A percentile compares a stretch with the other conserved stretches of the same genome.
phyloP scores from a whole-genome alignment of 805 yeast species.

The Kodamaea hsintzibuensis region DNA sequence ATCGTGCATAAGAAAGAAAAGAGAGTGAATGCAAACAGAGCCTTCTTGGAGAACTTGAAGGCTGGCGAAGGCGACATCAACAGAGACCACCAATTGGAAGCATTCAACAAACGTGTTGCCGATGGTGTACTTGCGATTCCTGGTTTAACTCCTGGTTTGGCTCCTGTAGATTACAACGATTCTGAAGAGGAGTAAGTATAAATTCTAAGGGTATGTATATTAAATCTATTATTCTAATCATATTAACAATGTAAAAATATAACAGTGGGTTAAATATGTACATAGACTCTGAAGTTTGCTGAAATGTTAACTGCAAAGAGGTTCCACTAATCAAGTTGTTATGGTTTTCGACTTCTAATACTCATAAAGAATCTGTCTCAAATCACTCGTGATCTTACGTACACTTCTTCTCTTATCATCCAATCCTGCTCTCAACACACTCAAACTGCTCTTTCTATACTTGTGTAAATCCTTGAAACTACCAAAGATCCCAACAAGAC shows the following conservation, averaged over 20 bases:
- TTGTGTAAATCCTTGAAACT: conserved; percentile 43
- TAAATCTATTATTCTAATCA: background rate
- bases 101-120: conserved; percentile 40
- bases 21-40: conserved; percentile 27
- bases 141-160: conserved; percentile 83
- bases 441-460: conserved; percentile 51
- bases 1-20: conserved; percentile 19
- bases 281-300: no score
- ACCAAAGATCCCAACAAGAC: conserved; percentile 45
- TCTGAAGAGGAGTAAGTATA: conserved; percentile 16
- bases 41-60: conserved; percentile 22
- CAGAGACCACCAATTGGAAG: conserved; percentile 19
- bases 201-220: background rate
- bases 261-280: no score
- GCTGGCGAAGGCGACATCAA: conserved; percentile 9
- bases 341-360: background rate
- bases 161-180: conserved; percentile 62
- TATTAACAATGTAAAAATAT: background rate
- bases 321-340: no score
- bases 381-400: conserved; percentile 73
- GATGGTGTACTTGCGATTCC: conserved; percentile 49
- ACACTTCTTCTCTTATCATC: conserved; percentile 77
- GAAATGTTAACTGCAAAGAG: no score
- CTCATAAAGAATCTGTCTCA: conserved; percentile 77
- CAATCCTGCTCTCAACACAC: conserved; percentile 49